These are phyloP conservation scores for Dendrothele bispora DNA, from an alignment of 768 basidiomycete species.

Conservation along the genomic window DNA sequence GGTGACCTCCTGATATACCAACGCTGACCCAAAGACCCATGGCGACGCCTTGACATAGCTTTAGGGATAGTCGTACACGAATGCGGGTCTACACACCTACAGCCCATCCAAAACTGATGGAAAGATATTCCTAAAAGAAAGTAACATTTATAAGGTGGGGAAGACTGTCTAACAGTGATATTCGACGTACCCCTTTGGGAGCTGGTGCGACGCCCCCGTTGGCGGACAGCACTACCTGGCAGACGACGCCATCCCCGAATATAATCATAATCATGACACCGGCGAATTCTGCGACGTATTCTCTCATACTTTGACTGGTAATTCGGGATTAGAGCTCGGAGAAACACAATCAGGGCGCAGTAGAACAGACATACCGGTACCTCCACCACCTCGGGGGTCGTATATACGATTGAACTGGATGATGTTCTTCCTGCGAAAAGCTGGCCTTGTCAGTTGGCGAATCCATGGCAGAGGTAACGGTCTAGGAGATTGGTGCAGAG, in stretches of 20 bases:
- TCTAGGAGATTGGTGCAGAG: too few species aligned
- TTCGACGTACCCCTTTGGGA: conserved; percentile 45
- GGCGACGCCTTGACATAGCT: conserved; percentile 31
- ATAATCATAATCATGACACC: conserved; percentile 54
- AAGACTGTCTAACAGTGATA: background rate
- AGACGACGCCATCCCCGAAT: conserved; percentile 49
- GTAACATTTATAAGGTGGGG: background rate
- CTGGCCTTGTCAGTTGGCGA: too few species aligned
- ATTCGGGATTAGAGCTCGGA: background rate
- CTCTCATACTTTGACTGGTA: conserved; percentile 29
- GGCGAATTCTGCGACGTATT: conserved; percentile 52
- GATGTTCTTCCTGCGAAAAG: too few species aligned
- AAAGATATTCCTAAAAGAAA: conserved; percentile 35
- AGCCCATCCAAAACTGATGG: conserved; percentile 45
- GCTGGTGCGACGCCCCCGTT: conserved; percentile 37
- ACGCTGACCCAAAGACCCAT: conserved; percentile 49
- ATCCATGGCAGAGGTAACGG: too few species aligned
- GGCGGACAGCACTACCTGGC: conserved; percentile 47
- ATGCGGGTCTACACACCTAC: conserved; percentile 27
- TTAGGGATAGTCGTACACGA: background rate
- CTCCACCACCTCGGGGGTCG: too few species aligned
- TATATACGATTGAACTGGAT: too few species aligned
- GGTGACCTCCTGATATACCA: conserved; percentile 52
- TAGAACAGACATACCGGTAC: too few species aligned
- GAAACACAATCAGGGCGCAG: too few species aligned